Conservation (phyloP, 495 filamentous ascomycete species). For the Neurospora sp. region DNA sequence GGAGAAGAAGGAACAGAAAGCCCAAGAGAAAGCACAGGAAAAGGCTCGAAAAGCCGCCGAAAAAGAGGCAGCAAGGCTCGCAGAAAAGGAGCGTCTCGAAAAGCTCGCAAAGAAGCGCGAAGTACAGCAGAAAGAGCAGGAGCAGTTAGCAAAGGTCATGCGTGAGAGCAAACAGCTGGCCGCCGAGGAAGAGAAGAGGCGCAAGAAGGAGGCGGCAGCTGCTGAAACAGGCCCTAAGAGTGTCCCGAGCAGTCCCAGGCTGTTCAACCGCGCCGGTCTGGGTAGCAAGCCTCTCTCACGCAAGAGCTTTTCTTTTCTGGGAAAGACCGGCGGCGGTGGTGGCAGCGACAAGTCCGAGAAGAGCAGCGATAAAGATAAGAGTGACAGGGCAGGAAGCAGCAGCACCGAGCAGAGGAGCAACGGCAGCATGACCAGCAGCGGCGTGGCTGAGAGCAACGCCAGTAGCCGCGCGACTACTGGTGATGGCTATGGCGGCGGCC, state of each 20-base stretch:
- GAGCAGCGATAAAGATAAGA: constrained; percentile 20
- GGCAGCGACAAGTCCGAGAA: constrained; percentile 20
- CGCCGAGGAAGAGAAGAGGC: constrained; percentile 28
- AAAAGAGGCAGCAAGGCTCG: constrained; percentile 54
- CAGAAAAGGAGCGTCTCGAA: constrained; percentile 37
- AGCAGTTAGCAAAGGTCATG: constrained; percentile 29
- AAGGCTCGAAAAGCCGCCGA: constrained; percentile 57
- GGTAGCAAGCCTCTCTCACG: constrained; percentile 36
- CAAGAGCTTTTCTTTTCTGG: constrained; percentile 40
- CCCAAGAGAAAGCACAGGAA: constrained; percentile 56
- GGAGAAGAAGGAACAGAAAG: constrained; percentile 42
- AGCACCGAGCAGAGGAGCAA: constrained; percentile 10
- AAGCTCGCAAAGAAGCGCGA: constrained; percentile 22
- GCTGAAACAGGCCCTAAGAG: neutral
- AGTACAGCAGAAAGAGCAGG: constrained; percentile 25
- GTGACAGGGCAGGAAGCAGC: constrained; percentile 3
- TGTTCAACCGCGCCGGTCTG: constrained; percentile 28
- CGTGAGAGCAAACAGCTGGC: constrained; percentile 35
- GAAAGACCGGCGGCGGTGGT: constrained; percentile 11
- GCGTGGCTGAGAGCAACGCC: neutral
- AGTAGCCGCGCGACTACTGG: neutral
- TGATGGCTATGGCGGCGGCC: neutral
- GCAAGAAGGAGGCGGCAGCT: constrained; percentile 20
- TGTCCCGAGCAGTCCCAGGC: constrained; percentile 17
- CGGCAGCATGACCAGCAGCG: constrained; percentile 3